Evolutionary conservation across 1,139 yeast genomes (phyloP).

Genomic region (Protomyces inundatus): DNA sequence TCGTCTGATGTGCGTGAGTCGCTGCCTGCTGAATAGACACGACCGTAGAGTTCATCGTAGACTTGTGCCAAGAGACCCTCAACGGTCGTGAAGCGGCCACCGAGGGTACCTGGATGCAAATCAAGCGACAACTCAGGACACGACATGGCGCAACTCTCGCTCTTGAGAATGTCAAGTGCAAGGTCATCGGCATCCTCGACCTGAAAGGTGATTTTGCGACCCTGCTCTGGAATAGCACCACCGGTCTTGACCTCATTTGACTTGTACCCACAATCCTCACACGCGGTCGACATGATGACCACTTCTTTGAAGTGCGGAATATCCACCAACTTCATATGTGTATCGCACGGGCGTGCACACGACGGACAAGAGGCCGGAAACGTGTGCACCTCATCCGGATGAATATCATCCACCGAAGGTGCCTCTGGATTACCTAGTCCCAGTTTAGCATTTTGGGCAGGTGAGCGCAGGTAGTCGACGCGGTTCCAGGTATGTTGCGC

Average conservation of each 20-base stretch:
- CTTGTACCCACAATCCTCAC: conserved; percentile 91
- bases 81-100: conserved; percentile 94
- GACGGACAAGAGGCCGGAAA: conserved; percentile 90
- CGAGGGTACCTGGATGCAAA: conserved; percentile 92
- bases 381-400: conserved; percentile 81
- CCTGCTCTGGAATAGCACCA: conserved; percentile 87
- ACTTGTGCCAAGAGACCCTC: conserved; percentile 80
- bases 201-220: conserved; percentile 64
- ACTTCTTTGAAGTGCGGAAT: conserved; percentile 98
- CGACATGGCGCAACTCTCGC: conserved; percentile 76
- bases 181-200: conserved; percentile 91
- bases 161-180: conserved; percentile 83
- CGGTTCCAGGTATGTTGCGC: conserved; percentile 88
- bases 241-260: conserved; percentile 98
- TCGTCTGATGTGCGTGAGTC: conserved; percentile 86
- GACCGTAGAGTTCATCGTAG: conserved; percentile 74
- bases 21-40: conserved; percentile 79
- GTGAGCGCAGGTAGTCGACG: conserved; percentile 74
- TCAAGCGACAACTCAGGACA: conserved; percentile 89
- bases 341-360: conserved; percentile 70
- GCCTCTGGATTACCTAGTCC: conserved; percentile 81
- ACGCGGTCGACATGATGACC: conserved; percentile 88
- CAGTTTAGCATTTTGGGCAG: conserved; percentile 78
- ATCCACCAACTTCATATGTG: conserved; percentile 94
- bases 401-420: conserved; percentile 44